Evolutionary conservation across 768 basidiomycete genomes (phyloP), one percentile per base, ranked within the genome.

Genomic region (Macrolepiota fuliginosa): DNA sequence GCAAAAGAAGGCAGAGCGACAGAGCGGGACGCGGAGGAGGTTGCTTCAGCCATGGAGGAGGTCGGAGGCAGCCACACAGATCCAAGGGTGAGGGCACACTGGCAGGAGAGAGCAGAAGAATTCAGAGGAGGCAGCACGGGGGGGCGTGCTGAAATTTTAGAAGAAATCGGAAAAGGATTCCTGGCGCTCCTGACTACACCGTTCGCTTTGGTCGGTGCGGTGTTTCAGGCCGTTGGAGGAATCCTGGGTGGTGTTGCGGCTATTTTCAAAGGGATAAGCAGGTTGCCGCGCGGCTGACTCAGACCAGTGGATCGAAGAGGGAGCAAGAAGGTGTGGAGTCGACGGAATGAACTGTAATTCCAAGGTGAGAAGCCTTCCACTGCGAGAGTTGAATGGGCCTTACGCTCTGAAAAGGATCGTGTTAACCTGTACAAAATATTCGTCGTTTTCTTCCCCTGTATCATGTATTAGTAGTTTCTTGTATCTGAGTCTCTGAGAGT

Each of bases 161-260:
- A 46, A 39, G 60, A 54, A 10, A 49, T 55, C 25, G 42, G 45
- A 9, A 54, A 61, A 39, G 60, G 60, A 24, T 55, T 55, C 17
- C 37, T 61, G 54, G 39, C 27, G 24, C 22, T 61, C 22, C 47
- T 61, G 60, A 55, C 42, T 6, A 39, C 45, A 27, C 60, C 53
- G 1, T 61, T 61, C 53, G 12, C 27, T 11, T 24, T 54, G 35
- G 60, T 61, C 10, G 53, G 60, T 47, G 54, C 54, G 1, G 36
- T 55, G 4, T 29, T 61, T 7, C 60, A 55, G n/a, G 60, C 46
- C 15, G 53, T 12, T 3, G 60, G 54, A 10, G 60, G 53, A 15
- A 54, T 61, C 45, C 32, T 61, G 47, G 42, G 22, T 45, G 60
- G 60, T 5, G 45, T 61, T 19, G 60, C 45, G 27, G 35, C 39